Evolutionary conservation across 371 early-diverging fungal genomes (phyloP), one percentile per base, ranked within the genome.

Genomic region (Capillidium rhysosporum): DNA sequence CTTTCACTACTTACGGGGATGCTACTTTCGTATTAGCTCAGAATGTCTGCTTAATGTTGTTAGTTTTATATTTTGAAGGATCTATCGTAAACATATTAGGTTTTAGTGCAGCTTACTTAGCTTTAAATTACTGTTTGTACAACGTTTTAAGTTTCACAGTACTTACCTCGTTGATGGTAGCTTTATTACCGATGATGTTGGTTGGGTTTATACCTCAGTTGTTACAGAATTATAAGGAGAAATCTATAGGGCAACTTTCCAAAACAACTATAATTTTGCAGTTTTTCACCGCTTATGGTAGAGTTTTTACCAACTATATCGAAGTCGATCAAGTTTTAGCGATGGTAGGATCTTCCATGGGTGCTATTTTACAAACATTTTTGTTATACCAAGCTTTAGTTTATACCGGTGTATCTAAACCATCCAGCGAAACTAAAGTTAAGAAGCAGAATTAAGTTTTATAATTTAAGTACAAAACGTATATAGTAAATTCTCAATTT

Each of bases 1-100:
- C 25, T 9, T 51, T 51, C 24, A 51, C 51, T 39, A 51, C 51
- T 18, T 51, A 51, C 21, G 51, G 51, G 7, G 51, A 51, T 18
- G 23, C 51, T 7, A 14, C 21, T 9, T 51, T 51, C 34, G 51
- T 51, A 4, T 21, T 51, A 23, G 21, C 28, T 28, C 51, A 51
- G n/a, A 23, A 51, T 21, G 38, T 51, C 23, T 20, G 16, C 12
- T 38, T 51, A 26, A 39, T 51, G 12, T 23, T 51, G 16, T 10
- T 51, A 39, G 40, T 51, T 14, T 38, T 51, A 23, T 20, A 34
- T n/a, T 51, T 31, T 29, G 20, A 31, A 18, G 28, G 28, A 28
- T 0, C 20, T 10, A 16, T n/a, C 18, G 38, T 20, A 12, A 29
- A 51, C 18, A 18, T 31, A 29, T 9, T 51, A 31, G 12, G 18